Evolutionary conservation across 495 filamentous ascomycete species (phyloP).

Genomic region (Hyaloscypha bicolor): DNA sequence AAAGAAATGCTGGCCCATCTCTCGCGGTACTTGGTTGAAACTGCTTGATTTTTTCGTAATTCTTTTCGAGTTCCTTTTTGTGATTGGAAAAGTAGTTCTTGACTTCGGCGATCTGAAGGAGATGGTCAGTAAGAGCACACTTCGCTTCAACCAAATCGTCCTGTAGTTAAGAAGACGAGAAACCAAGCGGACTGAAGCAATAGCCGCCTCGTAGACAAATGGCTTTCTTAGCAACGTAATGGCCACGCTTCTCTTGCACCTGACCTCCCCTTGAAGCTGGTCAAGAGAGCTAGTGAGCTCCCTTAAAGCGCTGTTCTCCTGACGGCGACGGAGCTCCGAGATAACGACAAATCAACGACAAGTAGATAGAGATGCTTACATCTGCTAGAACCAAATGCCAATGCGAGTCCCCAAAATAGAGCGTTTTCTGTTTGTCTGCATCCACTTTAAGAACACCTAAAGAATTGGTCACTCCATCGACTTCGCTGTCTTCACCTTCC

Average conservation of each 20-base stretch:
- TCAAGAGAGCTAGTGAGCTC: background rate
- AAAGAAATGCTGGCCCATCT: conserved; percentile 70
- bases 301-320: background rate
- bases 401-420: conserved; percentile 86
- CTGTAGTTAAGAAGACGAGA: background rate
- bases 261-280: background rate
- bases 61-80: conserved; percentile 57
- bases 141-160: background rate
- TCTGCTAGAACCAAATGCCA: conserved; percentile 89
- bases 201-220: background rate
- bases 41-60: conserved; percentile 65
- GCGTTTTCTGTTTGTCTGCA: conserved; percentile 74
- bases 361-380: conserved; percentile 45
- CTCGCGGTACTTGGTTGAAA: conserved; percentile 59
- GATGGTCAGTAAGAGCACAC: conserved; percentile 20
- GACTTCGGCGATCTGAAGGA: conserved; percentile 81
- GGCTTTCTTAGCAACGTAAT: background rate
- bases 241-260: background rate
- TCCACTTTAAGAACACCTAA: conserved; percentile 89
- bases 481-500: conserved; percentile 73
- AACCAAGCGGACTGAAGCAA: background rate
- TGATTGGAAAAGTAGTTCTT: conserved; percentile 77
- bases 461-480: conserved; percentile 82
- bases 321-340: background rate
- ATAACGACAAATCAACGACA: background rate